Evolutionary conservation across 2,329 filamentous ascomycete genomes (phyloP).

Genomic region (Colletotrichum sp.): DNA sequence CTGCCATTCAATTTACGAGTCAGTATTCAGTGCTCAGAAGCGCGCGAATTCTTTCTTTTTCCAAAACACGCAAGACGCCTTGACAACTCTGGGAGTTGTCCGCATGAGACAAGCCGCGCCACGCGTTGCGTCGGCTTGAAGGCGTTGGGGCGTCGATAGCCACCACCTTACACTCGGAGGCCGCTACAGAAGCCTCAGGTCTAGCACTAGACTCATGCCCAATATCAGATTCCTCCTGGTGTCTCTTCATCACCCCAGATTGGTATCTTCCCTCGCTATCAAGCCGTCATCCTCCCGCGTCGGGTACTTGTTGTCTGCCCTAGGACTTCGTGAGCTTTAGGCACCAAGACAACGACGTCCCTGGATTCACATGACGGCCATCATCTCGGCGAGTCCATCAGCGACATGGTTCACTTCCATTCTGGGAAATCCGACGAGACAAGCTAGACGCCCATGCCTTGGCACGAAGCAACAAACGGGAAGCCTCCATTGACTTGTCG

Average conservation of each 20-base stretch:
- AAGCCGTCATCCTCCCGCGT: not conserved
- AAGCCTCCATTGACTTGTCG: not conserved
- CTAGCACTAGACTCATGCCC: not conserved
- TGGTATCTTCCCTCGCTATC: not conserved
- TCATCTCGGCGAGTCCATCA: not conserved
- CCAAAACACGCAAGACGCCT: not conserved
- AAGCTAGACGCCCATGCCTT: not conserved
- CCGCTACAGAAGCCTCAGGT: not conserved
- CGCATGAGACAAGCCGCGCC: conserved; percentile 1
- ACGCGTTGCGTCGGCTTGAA: not conserved
- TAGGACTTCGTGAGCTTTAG: not conserved
- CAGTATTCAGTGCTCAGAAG: not conserved
- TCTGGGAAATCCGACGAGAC: not conserved
- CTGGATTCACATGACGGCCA: not conserved
- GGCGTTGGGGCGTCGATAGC: conserved; percentile 1
- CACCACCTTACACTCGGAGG: not conserved
- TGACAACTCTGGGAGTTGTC: not conserved
- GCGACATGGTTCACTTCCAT: conserved; percentile 1
- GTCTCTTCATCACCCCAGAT: not conserved
- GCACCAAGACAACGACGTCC: conserved; percentile 7
- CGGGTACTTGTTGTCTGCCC: not conserved
- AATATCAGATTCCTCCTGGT: not conserved
- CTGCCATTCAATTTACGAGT: not conserved
- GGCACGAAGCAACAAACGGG: not conserved
- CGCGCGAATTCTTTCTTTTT: not conserved